Conservation (phyloP, 2,329 filamentous ascomycete species). For the Magnaporthiopsis rhizophila region DNA sequence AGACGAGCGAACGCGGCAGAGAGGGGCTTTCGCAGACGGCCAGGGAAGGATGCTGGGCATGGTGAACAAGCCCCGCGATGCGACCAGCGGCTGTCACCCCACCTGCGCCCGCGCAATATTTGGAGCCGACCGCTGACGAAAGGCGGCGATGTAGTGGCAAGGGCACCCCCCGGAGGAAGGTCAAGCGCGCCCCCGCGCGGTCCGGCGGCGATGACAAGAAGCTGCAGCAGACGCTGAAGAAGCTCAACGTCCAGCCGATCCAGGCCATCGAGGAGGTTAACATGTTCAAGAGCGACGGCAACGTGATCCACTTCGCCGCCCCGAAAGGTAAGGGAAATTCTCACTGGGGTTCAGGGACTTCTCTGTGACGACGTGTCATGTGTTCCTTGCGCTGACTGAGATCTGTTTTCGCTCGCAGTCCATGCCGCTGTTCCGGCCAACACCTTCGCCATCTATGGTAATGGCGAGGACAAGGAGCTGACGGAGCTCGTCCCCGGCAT, state of each 20-base stretch:
- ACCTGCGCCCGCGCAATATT: neutral
- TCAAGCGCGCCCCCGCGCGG: conserved; percentile 94
- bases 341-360: too few relatives aligned
- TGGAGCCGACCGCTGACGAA: conserved; percentile 3
- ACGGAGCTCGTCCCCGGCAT: conserved; percentile 98
- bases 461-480: conserved; percentile 98
- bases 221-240: conserved; percentile 94
- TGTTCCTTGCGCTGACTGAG: neutral
- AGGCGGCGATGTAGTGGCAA: conserved; percentile 59
- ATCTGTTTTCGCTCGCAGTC: conserved; percentile 47
- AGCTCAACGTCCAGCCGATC: conserved; percentile 99
- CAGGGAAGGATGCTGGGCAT: too few relatives aligned
- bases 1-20: too few relatives aligned
- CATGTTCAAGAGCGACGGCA: conserved; percentile 99
- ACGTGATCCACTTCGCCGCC: conserved; percentile 98
- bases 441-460: conserved; percentile 99
- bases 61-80: too few relatives aligned
- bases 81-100: too few relatives aligned
- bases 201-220: conserved; percentile 98
- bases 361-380: too few relatives aligned
- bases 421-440: conserved; percentile 96
- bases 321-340: conserved; percentile 71
- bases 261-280: conserved; percentile 99
- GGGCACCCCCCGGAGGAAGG: conserved; percentile 93
- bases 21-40: too few relatives aligned